Base-by-base conservation (phyloP, 116 monocot species). In the Phalaenopsis hybrid region DNA sequence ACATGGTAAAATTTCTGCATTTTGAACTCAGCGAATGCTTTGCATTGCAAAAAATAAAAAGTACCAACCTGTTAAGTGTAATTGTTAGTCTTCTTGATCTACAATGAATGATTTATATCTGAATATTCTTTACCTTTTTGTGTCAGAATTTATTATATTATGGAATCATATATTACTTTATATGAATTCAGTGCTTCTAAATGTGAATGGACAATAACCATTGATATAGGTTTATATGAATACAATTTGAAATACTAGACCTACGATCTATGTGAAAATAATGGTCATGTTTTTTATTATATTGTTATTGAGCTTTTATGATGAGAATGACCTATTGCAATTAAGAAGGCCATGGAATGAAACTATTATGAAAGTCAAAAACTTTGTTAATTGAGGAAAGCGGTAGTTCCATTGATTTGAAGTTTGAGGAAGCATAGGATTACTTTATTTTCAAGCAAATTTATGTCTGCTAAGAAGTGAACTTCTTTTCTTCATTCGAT, bases 1-100 rank as follows among this genome's bases (percentile, higher is more conserved):
- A 83, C 67, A 93, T 95, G 97, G 97, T 95, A 51, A 86, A 83
- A 69, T 16, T 57, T 43, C 50, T 75, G 46, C 41, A 75, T 43
- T 20, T 46, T 33, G 6, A 78, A 72, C 28, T 37, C 9, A 37
- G 43, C 17, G 41, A 43, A 73, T 41, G n/a, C 72, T 72, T 12
- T 72, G 11, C 75, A 44, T 6, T 15, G 37, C 15, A 6, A 72
- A 33, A 72, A 72, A 37, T 34, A 0, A 41, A 37, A 72, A 5
- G 11, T 34, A 6, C 3, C 11, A 31, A 20, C 34, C 31, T 72
- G 4, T 31, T 33, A 25, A 69, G 33, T 13, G 8, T 72, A 37
- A 72, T 72, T 72, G 25, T 4, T 72, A 23, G 16, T 34, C 41
- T 72, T 72, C 37, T 72, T 72, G 37, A 72, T 72, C 37, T 5